phyloP scores from a whole-genome alignment of 768 basidiomycete genomes.

The Kwoniella shandongensis region DNA sequence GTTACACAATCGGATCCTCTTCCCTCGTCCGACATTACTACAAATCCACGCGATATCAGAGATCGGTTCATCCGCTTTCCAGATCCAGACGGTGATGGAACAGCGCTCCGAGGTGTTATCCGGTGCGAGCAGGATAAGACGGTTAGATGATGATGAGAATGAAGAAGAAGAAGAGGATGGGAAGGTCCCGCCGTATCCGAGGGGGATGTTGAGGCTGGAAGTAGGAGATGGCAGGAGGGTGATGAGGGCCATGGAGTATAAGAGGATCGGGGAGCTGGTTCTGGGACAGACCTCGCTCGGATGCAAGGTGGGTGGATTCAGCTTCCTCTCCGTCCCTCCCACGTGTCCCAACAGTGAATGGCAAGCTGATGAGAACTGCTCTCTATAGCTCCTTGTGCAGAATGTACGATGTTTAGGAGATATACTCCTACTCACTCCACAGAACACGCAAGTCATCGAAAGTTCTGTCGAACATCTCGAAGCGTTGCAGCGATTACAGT shows the following conservation, averaged over 20 bases:
- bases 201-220: constrained; percentile 73
- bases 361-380: background rate
- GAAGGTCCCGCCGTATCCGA: constrained; percentile 75
- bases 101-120: constrained; percentile 60
- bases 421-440: constrained; percentile 74
- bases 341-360: background rate
- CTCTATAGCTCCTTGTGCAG: constrained; percentile 65
- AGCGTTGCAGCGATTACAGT: constrained; percentile 60
- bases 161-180: constrained; percentile 63
- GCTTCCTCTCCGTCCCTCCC: background rate
- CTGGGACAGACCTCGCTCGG: constrained; percentile 78
- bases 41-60: constrained; percentile 78
- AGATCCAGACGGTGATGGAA: constrained; percentile 67
- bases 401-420: constrained; percentile 69
- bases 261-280: constrained; percentile 63
- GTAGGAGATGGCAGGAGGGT: constrained; percentile 73
- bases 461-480: constrained; percentile 68
- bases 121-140: constrained; percentile 42
- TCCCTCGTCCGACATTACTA: constrained; percentile 52
- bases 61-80: constrained; percentile 79
- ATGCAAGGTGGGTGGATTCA: constrained; percentile 64
- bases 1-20: constrained; percentile 25
- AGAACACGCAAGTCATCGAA: constrained; percentile 57
- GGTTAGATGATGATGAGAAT: constrained; percentile 42
- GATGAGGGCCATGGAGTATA: constrained; percentile 77